Conservation (phyloP, 352 stramenopile genomes). For the Aphanomyces euteiches region DNA sequence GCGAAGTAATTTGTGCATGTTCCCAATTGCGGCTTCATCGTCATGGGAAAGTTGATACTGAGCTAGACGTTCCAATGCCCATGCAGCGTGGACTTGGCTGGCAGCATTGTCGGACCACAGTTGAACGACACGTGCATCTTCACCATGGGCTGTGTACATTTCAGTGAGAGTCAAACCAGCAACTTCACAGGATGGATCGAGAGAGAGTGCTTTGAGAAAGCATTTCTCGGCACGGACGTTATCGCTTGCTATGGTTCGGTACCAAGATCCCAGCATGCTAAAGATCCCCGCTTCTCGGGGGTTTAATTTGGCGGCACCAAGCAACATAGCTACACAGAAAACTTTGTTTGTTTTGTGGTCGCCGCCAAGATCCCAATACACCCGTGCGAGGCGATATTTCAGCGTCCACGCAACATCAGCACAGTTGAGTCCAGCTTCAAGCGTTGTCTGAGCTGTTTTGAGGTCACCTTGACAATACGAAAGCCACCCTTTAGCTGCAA, state of each 20-base stretch:
- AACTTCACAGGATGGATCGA: slow-evolving; percentile 50
- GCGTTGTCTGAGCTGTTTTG: slow-evolving; percentile 37
- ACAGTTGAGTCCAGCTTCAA: slow-evolving; percentile 41
- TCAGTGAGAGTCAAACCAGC: slow-evolving; percentile 62
- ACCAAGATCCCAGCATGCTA: slow-evolving; percentile 72
- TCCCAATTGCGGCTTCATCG: slow-evolving; percentile 59
- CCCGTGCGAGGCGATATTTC: slow-evolving; percentile 62
- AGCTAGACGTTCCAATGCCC: slow-evolving; percentile 64
- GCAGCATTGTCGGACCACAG: slow-evolving; percentile 61
- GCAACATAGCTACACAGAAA: slow-evolving; percentile 55
- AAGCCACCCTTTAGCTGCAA: slow-evolving; percentile 48
- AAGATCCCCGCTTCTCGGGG: slow-evolving; percentile 67
- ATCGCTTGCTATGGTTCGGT: slow-evolving; percentile 56
- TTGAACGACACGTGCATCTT: slow-evolving; percentile 58
- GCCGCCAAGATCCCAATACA: slow-evolving; percentile 68
- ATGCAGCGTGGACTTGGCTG: slow-evolving; percentile 50
- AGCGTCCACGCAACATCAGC: slow-evolving; percentile 44
- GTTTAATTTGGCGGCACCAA: slow-evolving; percentile 70
- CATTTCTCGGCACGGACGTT: slow-evolving; percentile 76
- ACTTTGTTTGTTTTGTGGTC: slow-evolving; percentile 50
- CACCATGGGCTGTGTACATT: slow-evolving; percentile 48
- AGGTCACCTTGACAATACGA: slow-evolving; percentile 44
- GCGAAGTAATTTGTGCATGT: slow-evolving; percentile 68
- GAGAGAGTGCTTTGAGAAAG: slow-evolving; percentile 72
- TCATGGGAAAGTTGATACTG: slow-evolving; percentile 65